phyloP scores from a whole-genome alignment of 164 flowering plant genomes.

The Santalum album region DNA sequence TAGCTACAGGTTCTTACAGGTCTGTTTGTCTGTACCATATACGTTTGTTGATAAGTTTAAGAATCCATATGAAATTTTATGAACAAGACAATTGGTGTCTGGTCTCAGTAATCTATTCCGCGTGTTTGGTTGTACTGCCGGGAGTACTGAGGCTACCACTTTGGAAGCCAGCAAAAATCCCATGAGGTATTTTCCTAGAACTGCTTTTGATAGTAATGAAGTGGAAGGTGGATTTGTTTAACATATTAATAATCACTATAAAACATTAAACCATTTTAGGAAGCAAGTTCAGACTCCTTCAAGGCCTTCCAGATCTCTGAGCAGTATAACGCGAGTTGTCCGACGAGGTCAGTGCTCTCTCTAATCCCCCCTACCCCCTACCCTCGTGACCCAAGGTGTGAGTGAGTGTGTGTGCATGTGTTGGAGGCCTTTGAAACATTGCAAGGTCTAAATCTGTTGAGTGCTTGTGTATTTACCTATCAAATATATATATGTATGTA shows the following conservation, averaged over 20 bases:
- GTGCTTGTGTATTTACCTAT: no score
- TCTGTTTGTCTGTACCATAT: conserved; percentile 12
- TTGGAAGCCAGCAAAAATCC: conserved; percentile 99
- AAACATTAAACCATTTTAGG: conserved; percentile 25
- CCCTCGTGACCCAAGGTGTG: no score
- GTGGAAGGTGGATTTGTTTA: neutral
- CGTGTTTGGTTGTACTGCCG: conserved; percentile 74
- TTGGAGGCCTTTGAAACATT: no score
- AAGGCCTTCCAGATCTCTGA: conserved; percentile 80
- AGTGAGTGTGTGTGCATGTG: no score
- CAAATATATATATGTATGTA: no score
- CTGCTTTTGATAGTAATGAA: neutral
- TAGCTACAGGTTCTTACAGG: conserved; percentile 98
- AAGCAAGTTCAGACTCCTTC: conserved; percentile 86
- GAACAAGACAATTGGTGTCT: conserved; percentile 1
- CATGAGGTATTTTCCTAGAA: conserved; percentile 50
- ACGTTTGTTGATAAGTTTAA: neutral
- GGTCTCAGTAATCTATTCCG: conserved; percentile 80
- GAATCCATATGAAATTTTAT: no score
- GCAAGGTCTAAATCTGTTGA: no score
- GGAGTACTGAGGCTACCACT: conserved; percentile 76
- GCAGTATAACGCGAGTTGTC: conserved; percentile 83
- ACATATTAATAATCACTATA: neutral
- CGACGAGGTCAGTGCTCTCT: conserved; percentile 52
- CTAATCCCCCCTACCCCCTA: no score